Evolutionary conservation across 176 grass and related monocot genomes (phyloP).

Genomic region (Echinochloa phyllopogon): DNA sequence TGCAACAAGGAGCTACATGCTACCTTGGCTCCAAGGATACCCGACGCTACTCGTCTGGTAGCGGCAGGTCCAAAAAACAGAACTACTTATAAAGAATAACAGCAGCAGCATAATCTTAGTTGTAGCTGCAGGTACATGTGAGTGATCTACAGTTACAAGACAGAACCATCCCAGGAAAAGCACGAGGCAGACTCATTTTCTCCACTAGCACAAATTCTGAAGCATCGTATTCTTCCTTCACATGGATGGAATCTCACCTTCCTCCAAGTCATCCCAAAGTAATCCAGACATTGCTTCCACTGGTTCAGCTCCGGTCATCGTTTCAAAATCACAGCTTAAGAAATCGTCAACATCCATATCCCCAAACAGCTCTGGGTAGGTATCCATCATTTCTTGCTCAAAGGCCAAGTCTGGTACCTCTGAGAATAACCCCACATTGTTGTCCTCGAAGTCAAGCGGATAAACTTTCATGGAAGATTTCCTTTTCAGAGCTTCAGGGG

Average conservation of each 20-base stretch:
- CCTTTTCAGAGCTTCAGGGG: constrained; percentile 42
- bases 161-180: neutral
- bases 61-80: neutral
- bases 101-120: neutral
- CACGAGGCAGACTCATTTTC: neutral
- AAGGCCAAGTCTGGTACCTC: constrained; percentile 57
- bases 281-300: neutral
- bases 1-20: constrained; percentile 20
- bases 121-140: neutral
- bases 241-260: constrained; percentile 70
- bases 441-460: constrained; percentile 15
- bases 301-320: constrained; percentile 16
- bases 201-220: neutral
- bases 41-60: neutral
- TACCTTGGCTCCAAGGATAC: neutral
- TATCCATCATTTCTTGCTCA: constrained; percentile 67
- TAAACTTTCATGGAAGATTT: constrained; percentile 50
- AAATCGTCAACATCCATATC: constrained; percentile 77
- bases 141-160: neutral
- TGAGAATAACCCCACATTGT: neutral
- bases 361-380: constrained; percentile 69
- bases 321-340: constrained; percentile 63
- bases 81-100: neutral
- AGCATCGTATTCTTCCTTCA: constrained; percentile 35
- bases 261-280: constrained; percentile 61